Evolutionary conservation across 352 stramenopile species (phyloP).

Genomic region (Globisporangium paddicum): DNA sequence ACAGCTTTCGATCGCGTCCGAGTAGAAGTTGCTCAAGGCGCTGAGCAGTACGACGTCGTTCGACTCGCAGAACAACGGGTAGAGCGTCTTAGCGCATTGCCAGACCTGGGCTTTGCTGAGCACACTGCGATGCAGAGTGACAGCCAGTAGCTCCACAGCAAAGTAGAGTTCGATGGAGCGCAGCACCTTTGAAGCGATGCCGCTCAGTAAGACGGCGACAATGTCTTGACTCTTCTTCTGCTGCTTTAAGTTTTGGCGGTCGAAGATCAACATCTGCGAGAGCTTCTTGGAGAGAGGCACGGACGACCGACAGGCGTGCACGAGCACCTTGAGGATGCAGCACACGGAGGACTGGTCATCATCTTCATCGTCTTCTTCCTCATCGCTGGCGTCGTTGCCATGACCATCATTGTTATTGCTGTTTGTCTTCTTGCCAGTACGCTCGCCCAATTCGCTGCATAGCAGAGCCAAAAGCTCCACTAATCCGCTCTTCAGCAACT

Average conservation of each 20-base stretch:
- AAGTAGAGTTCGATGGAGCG: conserved; percentile 58
- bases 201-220: conserved; percentile 33
- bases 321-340: conserved; percentile 71
- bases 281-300: conserved; percentile 60
- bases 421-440: conserved; percentile 6
- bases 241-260: conserved; percentile 17
- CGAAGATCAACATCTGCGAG: conserved; percentile 14
- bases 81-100: conserved; percentile 40
- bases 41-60: conserved; percentile 45
- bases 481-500: conserved; percentile 47
- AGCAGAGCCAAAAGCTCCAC: conserved; percentile 46
- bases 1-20: conserved; percentile 54
- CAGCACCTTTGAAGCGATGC: conserved; percentile 24
- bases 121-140: conserved; percentile 52
- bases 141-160: conserved; percentile 54
- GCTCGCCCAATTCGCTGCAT: conserved; percentile 37
- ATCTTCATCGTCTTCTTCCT: conserved; percentile 35
- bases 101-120: conserved; percentile 48
- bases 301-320: conserved; percentile 64
- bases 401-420: conserved; percentile 21
- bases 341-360: conserved; percentile 61
- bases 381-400: conserved; percentile 22
- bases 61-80: conserved; percentile 29
- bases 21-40: conserved; percentile 53
- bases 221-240: conserved; percentile 21